Base-by-base conservation (phyloP, 345 rosid species). In the Corchorus olitorius region DNA sequence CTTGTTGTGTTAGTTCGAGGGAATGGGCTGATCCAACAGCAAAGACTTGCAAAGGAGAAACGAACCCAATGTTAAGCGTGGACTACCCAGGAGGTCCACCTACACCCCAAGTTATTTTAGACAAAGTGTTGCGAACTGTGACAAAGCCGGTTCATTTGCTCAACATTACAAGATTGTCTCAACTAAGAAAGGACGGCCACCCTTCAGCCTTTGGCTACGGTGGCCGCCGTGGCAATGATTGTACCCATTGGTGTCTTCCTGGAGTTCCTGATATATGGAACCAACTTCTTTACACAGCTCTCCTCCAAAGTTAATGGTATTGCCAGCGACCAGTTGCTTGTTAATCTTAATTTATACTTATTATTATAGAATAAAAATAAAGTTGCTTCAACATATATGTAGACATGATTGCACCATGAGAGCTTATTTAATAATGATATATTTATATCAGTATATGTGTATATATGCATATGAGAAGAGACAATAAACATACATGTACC, bases 221-320 rank as follows among this genome's bases (percentile, higher is more conserved):
- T 7, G 84, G 82, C 10, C 82, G 43, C 72, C 75, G 52, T 1
- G 84, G 48, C 68, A 59, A 35, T 13, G 91, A 89, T 45, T 89
- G 93, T 74, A 89, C 81, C 73, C 91, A 86, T 34, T 87, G 93
- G 93, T 89, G 93, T 54, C 87, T 89, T 27, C 81, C 93, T 19
- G 93, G 88, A 52, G 87, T 87, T 22, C 92, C 90, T 49, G 92
- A 85, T 68, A 75, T 83, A 22, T 84, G 92, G 92, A 89, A 87
- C 78, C 72, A 77, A 58, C 84, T 89, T 41, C 59, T 87, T 0
- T 83, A 81, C 39, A 78, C 86, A 34, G 8, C 70, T 33, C 77
- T 75, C 55, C 27, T 74, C 39, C 56, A 41, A 22, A 27, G n/a
- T 33, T 60, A 52, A 52, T 1, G 50, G 12, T 17, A 9, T 39